These are phyloP conservation scores for Paramecium sexaurelia DNA, from an alignment of 73 alveolate genomes.

Conservation along the genomic window DNA sequence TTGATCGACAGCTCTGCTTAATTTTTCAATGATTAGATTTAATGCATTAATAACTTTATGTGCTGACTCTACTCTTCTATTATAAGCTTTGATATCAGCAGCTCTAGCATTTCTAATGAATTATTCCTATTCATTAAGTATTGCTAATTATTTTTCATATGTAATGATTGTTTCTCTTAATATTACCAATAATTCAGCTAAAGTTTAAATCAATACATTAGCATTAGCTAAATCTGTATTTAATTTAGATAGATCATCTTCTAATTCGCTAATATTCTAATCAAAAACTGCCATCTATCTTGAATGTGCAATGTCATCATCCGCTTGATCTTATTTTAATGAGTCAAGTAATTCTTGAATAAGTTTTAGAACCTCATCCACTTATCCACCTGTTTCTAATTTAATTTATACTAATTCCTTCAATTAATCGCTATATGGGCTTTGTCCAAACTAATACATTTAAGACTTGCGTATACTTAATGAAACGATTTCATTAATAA, in stretches of 20 bases:
- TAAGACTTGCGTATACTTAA: neutral
- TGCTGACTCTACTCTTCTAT: slow-evolving; percentile 42
- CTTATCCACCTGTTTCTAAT: slow-evolving; percentile 44
- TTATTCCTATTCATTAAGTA: slow-evolving; percentile 40
- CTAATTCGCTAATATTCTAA: neutral
- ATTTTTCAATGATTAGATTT: slow-evolving; percentile 1
- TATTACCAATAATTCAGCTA: neutral
- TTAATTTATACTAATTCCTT: slow-evolving; percentile 12
- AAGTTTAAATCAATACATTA: neutral
- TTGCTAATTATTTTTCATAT: slow-evolving; percentile 31
- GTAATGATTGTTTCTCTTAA: neutral
- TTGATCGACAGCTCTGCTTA: slow-evolving; percentile 31
- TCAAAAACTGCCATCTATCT: slow-evolving; percentile 33
- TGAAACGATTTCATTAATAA: neutral
- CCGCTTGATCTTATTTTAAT: neutral
- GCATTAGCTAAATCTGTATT: neutral
- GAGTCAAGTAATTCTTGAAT: slow-evolving; percentile 42
- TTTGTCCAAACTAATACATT: neutral
- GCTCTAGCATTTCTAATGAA: slow-evolving; percentile 50
- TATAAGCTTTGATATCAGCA: slow-evolving; percentile 27
- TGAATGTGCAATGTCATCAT: slow-evolving; percentile 33
- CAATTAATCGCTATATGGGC: slow-evolving; percentile 30
- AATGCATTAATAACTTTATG: slow-evolving; percentile 52
- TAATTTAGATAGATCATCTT: slow-evolving; percentile 25
- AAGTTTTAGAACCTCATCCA: slow-evolving; percentile 29